These are phyloP conservation scores for Fonsecaea pugnacius DNA, from an alignment of 2,329 filamentous ascomycete species.

Conservation along the genomic window DNA sequence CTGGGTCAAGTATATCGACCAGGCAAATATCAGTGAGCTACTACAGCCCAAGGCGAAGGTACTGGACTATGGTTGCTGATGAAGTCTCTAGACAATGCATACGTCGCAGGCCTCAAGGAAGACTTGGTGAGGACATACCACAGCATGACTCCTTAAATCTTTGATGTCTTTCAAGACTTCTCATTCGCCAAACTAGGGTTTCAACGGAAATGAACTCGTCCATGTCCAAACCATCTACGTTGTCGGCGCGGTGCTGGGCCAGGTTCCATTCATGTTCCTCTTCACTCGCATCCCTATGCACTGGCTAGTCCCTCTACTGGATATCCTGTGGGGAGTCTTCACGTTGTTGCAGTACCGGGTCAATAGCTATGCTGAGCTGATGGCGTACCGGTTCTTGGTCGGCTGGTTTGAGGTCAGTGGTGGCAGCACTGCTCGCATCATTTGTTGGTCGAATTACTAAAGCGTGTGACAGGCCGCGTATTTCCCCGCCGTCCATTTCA, in stretches of 20 bases:
- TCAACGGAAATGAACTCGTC: slow-evolving; percentile 60
- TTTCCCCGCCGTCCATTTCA: slow-evolving; percentile 42
- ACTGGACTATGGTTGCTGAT: background rate
- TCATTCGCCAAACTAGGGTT: slow-evolving; percentile 36
- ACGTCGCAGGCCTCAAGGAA: slow-evolving; percentile 60
- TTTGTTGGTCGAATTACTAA: background rate
- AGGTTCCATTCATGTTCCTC: slow-evolving; percentile 59
- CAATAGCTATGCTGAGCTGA: slow-evolving; percentile 40
- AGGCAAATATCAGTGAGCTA: slow-evolving; percentile 57
- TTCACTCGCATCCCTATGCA: slow-evolving; percentile 54
- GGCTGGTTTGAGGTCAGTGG: slow-evolving; percentile 40
- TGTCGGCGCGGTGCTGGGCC: slow-evolving; percentile 56
- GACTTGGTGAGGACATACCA: slow-evolving; percentile 45
- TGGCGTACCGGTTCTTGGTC: slow-evolving; percentile 27
- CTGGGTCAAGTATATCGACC: slow-evolving; percentile 61
- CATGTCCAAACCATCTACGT: slow-evolving; percentile 60
- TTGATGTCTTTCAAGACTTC: background rate
- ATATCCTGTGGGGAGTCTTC: slow-evolving; percentile 61
- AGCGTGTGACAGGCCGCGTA: slow-evolving; percentile 53
- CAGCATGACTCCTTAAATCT: background rate
- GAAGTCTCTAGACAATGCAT: slow-evolving; percentile 54
- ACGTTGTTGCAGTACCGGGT: slow-evolving; percentile 60
- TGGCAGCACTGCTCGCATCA: slow-evolving; percentile 38
- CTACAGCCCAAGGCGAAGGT: background rate
- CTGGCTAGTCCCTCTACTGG: slow-evolving; percentile 57